These are phyloP conservation scores for Gaertneriomyces sp. DNA, from an alignment of 192 early-diverging fungal species.

Conservation along the genomic window DNA sequence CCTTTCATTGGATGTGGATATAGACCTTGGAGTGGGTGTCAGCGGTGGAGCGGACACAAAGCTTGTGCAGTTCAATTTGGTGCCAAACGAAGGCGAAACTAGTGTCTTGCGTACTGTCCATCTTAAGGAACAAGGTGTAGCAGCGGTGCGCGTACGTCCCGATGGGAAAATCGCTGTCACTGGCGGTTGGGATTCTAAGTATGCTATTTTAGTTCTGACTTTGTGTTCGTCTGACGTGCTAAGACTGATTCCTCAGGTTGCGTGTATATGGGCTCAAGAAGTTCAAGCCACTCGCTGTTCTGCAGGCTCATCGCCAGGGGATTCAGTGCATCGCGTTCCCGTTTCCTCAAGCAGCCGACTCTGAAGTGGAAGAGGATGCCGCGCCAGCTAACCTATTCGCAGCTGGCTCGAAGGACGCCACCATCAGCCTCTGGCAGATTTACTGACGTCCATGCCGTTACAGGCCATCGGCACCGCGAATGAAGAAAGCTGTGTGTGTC, in stretches of 20 bases:
- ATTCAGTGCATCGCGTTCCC: slow-evolving; percentile 19
- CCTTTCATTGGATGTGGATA: slow-evolving; percentile 18
- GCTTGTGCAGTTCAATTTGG: neutral
- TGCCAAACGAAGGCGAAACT: neutral
- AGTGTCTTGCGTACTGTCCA: neutral
- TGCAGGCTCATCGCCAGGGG: slow-evolving; percentile 17
- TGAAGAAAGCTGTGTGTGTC: no score
- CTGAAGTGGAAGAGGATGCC: neutral
- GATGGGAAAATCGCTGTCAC: slow-evolving; percentile 17
- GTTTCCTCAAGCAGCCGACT: neutral
- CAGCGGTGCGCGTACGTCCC: slow-evolving; percentile 7
- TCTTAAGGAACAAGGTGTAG: slow-evolving; percentile 5
- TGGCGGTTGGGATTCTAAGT: slow-evolving; percentile 28
- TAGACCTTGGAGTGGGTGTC: slow-evolving; percentile 1
- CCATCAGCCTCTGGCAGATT: slow-evolving; percentile 24
- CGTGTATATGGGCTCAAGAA: slow-evolving; percentile 14
- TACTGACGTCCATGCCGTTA: slow-evolving; percentile 13
- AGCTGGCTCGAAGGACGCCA: slow-evolving; percentile 21
- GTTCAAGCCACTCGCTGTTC: slow-evolving; percentile 26
- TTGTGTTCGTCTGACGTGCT: neutral
- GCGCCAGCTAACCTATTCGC: slow-evolving; percentile 26
- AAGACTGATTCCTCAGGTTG: slow-evolving; percentile 1
- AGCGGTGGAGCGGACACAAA: slow-evolving; percentile 15
- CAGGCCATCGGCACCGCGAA: no score
- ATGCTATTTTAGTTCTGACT: neutral